phyloP scores from a whole-genome alignment of 805 yeast species.

The Danielozyma ontarioensis region DNA sequence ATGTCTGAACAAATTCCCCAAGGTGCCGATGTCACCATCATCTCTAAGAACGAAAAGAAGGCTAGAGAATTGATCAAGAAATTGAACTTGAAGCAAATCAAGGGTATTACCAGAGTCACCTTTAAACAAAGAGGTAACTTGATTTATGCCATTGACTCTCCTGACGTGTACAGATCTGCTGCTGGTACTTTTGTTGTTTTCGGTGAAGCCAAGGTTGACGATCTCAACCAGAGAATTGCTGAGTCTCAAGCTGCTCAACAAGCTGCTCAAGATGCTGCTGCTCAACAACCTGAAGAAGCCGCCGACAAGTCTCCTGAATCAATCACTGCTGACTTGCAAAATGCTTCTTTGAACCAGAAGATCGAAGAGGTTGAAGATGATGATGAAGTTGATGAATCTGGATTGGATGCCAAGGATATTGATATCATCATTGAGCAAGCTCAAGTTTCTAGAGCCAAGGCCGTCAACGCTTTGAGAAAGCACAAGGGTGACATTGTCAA shows the following conservation, averaged over 20 bases:
- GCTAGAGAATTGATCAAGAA: slow-evolving; percentile 87
- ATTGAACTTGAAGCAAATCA: slow-evolving; percentile 83
- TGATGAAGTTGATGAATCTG: slow-evolving; percentile 78
- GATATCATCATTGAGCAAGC: slow-evolving; percentile 89
- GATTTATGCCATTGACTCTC: slow-evolving; percentile 84
- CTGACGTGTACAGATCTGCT: slow-evolving; percentile 91
- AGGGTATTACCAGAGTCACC: slow-evolving; percentile 92
- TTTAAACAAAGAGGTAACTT: slow-evolving; percentile 90
- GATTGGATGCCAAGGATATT: slow-evolving; percentile 76
- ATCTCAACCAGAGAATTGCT: slow-evolving; percentile 81
- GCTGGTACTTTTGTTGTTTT: slow-evolving; percentile 95
- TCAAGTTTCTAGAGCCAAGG: slow-evolving; percentile 82
- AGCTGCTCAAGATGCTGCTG: slow-evolving; percentile 45
- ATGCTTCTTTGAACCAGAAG: slow-evolving; percentile 48
- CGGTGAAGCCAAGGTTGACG: slow-evolving; percentile 97
- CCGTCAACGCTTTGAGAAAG: slow-evolving; percentile 82
- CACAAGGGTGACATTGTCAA: slow-evolving; percentile 94
- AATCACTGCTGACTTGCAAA: slow-evolving; percentile 77
- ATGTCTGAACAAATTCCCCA: slow-evolving; percentile 66
- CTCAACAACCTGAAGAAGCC: slow-evolving; percentile 38
- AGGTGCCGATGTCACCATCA: slow-evolving; percentile 76
- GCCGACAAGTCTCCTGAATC: slow-evolving; percentile 66
- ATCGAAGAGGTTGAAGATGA: slow-evolving; percentile 57
- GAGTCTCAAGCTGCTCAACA: slow-evolving; percentile 73
- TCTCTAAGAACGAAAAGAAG: slow-evolving; percentile 90